A percentile compares a stretch with the other conserved stretches of the same genome.
phyloP scores from a whole-genome alignment of 306 rosid genomes.

The Parietaria judaica region DNA sequence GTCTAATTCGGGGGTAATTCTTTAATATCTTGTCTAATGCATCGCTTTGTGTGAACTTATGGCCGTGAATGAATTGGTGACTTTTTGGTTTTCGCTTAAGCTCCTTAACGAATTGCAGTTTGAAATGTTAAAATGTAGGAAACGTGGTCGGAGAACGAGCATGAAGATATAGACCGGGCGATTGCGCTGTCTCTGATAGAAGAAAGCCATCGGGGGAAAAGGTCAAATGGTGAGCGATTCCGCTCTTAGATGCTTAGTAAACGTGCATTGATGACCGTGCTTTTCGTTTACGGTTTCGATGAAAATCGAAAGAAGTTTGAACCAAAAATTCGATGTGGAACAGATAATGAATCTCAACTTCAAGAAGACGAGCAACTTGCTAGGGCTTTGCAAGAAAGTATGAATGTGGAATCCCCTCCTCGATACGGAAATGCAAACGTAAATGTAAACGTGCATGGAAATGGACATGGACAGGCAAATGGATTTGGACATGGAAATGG shows the following conservation, averaged over 20 bases:
- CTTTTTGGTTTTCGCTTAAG: constrained; percentile 2
- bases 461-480: background rate
- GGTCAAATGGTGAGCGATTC: constrained; percentile 58
- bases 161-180: constrained; percentile 79
- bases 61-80: background rate
- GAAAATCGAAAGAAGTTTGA: background rate
- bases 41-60: background rate
- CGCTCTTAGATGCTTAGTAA: background rate
- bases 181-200: constrained; percentile 76
- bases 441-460: constrained; percentile 12
- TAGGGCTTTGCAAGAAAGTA: constrained; percentile 81
- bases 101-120: constrained; percentile 20
- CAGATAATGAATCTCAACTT: constrained; percentile 46
- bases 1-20: constrained; percentile 62
- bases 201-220: constrained; percentile 44
- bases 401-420: constrained; percentile 65
- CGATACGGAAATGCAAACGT: constrained; percentile 40
- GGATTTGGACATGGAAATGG: constrained; percentile 14
- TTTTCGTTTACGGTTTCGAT: background rate
- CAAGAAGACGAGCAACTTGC: constrained; percentile 90
- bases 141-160: constrained; percentile 54
- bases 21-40: background rate
- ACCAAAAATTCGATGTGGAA: constrained; percentile 10
- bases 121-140: constrained; percentile 52
- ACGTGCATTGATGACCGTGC: background rate